phyloP scores from a whole-genome alignment of 805 yeast species.

The Saccharomycopsis fibuligera region DNA sequence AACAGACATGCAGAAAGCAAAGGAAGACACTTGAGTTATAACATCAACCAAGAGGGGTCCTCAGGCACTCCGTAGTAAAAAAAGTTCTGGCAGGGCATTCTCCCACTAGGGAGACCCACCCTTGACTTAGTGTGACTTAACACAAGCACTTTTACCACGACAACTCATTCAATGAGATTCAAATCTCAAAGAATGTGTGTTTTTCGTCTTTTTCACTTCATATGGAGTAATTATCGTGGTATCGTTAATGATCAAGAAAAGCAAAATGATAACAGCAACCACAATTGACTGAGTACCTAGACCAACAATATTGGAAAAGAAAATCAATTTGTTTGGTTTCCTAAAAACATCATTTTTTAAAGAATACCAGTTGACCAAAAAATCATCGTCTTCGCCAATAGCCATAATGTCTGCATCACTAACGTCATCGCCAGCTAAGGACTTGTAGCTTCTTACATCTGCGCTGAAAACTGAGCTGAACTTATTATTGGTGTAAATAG shows the following conservation, averaged over 20 bases:
- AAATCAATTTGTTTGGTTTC: conserved; percentile 6
- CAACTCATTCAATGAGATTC: too few relatives aligned
- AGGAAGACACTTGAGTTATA: too few relatives aligned
- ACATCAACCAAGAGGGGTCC: too few relatives aligned
- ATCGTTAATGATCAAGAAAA: conserved; percentile 4
- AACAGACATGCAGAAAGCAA: too few relatives aligned
- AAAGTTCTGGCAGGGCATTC: too few relatives aligned
- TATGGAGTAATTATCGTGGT: conserved; percentile 8
- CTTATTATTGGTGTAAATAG: background rate
- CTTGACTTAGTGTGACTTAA: too few relatives aligned
- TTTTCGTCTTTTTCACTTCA: conserved; percentile 10
- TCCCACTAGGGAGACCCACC: too few relatives aligned
- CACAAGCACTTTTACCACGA: too few relatives aligned
- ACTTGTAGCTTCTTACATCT: background rate
- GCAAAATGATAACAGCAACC: background rate
- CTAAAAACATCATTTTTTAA: conserved; percentile 14
- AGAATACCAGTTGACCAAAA: conserved; percentile 5
- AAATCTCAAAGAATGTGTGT: too few relatives aligned
- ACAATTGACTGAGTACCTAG: conserved; percentile 11
- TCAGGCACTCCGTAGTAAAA: too few relatives aligned
- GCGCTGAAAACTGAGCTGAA: background rate
- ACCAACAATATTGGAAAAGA: conserved; percentile 13
- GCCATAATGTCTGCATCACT: background rate
- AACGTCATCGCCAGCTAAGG: background rate
- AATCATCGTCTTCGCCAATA: background rate